These are phyloP conservation scores for Yarrowia galli DNA, from an alignment of 1,139 yeast genomes.

Conservation along the genomic window DNA sequence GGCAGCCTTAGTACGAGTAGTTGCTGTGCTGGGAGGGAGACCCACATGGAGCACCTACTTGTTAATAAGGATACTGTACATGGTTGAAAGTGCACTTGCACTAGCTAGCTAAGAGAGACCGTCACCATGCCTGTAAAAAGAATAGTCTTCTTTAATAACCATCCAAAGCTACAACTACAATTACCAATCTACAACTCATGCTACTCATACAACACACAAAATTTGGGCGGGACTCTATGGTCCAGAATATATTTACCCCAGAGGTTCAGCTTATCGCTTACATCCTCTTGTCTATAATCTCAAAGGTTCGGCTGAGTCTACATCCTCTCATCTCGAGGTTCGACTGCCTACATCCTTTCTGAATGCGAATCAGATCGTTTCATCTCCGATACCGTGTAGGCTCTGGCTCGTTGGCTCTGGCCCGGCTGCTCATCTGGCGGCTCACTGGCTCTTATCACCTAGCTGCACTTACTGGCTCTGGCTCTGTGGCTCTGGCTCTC, in stretches of 20 bases:
- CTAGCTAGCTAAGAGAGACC: too few species aligned
- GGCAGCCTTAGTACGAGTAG: too few species aligned
- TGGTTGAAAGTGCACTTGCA: too few species aligned
- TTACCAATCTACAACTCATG: neutral
- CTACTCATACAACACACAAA: neutral
- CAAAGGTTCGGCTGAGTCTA: neutral
- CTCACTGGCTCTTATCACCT: neutral
- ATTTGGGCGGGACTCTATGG: neutral
- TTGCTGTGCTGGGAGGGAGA: too few species aligned
- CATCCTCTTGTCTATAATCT: neutral
- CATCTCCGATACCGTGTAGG: neutral
- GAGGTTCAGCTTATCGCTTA: neutral
- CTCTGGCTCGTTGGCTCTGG: neutral
- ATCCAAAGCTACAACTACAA: too few species aligned
- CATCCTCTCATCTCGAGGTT: neutral
- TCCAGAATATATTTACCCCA: neutral
- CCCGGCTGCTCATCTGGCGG: neutral
- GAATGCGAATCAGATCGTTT: too few species aligned
- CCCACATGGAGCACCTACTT: too few species aligned
- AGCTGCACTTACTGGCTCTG: neutral
- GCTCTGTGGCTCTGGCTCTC: neutral
- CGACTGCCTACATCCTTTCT: neutral
- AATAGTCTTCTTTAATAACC: too few species aligned
- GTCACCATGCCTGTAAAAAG: too few species aligned
- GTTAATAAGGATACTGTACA: too few species aligned